These are phyloP conservation scores for Arthrobotrys musiformis DNA, from an alignment of 2,329 filamentous ascomycete genomes.

Conservation along the genomic window DNA sequence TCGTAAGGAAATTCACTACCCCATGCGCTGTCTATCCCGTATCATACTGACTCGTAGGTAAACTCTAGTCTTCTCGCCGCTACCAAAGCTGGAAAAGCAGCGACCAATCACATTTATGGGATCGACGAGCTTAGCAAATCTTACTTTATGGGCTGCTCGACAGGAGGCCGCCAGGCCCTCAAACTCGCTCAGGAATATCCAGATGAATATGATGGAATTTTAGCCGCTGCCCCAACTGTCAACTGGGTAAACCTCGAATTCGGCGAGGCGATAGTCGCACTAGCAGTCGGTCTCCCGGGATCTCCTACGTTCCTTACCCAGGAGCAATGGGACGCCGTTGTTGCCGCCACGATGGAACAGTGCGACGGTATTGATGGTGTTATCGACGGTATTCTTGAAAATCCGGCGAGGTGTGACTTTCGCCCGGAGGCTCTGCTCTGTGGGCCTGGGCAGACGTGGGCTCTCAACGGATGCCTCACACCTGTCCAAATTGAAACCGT, in stretches of 20 bases:
- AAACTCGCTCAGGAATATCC: constrained; percentile 65
- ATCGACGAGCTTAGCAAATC: constrained; percentile 61
- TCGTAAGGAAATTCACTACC: no score
- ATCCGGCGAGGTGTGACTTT: constrained; percentile 61
- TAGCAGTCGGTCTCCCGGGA: constrained; percentile 58
- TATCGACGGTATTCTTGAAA: constrained; percentile 65
- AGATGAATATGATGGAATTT: constrained; percentile 66
- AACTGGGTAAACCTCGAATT: constrained; percentile 63
- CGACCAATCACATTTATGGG: constrained; percentile 27
- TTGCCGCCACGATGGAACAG: constrained; percentile 64
- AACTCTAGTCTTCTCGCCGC: constrained; percentile 2
- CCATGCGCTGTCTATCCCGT: no score
- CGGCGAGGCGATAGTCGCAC: background rate
- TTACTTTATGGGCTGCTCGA: constrained; percentile 66
- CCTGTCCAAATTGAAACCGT: constrained; percentile 60
- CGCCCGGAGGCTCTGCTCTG: constrained; percentile 61
- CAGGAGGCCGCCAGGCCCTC: constrained; percentile 65
- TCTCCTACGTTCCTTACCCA: constrained; percentile 57
- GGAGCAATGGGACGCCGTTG: constrained; percentile 60
- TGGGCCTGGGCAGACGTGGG: constrained; percentile 24
- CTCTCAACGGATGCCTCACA: constrained; percentile 59
- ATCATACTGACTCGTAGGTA: no score
- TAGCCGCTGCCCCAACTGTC: constrained; percentile 64
- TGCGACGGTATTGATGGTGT: constrained; percentile 67
- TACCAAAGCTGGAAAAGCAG: constrained; percentile 4